Percentiles rank a stretch among this genome's conserved stretches.
Conservation (phyloP, 2,329 filamentous ascomycete genomes). For the Pseudogymnoascus sp. region DNA sequence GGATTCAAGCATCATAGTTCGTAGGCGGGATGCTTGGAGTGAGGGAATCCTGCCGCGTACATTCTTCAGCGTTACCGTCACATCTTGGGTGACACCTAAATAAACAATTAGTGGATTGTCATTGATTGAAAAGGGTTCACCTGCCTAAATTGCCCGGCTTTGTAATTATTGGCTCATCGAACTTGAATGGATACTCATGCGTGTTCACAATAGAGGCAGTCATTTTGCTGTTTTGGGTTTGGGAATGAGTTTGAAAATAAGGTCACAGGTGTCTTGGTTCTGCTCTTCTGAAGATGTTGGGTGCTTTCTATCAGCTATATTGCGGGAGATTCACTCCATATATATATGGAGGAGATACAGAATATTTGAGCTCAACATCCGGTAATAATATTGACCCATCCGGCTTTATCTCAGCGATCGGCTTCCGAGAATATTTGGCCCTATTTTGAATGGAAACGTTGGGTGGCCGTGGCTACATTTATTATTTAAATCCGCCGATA, state of each 20-base stretch:
- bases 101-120: background rate
- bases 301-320: background rate
- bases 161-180: slow-evolving; percentile 16
- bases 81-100: slow-evolving; percentile 13
- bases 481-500: background rate
- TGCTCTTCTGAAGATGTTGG: background rate
- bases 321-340: background rate
- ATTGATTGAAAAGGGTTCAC: slow-evolving; percentile 5
- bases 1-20: slow-evolving; percentile 36
- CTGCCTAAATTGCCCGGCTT: slow-evolving; percentile 13
- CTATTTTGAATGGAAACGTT: background rate
- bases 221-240: slow-evolving; percentile 15
- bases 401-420: background rate
- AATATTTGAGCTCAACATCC: slow-evolving; percentile 11
- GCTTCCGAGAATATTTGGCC: background rate
- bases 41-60: slow-evolving; percentile 34
- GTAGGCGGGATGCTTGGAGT: slow-evolving; percentile 32
- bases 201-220: slow-evolving; percentile 28
- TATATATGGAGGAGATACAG: background rate
- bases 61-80: slow-evolving; percentile 22
- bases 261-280: background rate
- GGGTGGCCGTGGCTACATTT: background rate
- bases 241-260: background rate
- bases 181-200: slow-evolving; percentile 30
- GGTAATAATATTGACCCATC: background rate